Conservation (phyloP, 225 moss, liverwort and hornwort species). For the Physcomitrellopsis africana region DNA sequence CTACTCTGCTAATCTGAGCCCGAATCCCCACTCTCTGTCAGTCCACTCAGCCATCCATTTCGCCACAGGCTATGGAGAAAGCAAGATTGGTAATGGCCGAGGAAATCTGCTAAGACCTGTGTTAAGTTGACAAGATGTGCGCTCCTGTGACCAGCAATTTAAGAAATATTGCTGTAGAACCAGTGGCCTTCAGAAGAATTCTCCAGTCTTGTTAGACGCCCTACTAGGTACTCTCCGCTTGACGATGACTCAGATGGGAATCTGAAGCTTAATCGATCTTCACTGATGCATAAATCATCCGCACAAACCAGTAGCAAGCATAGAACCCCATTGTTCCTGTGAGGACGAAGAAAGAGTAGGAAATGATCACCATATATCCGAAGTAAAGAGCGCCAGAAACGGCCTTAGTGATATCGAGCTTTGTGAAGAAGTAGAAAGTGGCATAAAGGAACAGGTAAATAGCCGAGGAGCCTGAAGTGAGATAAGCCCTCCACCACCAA, state of each 20-base stretch:
- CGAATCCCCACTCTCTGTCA: conserved; percentile 14
- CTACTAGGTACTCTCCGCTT: conserved; percentile 28
- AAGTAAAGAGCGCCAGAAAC: conserved; percentile 90
- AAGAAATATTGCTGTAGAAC: neutral
- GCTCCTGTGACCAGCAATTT: conserved; percentile 19
- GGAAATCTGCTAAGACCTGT: conserved; percentile 8
- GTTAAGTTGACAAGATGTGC: conserved; percentile 9
- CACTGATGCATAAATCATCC: conserved; percentile 90
- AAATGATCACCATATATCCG: conserved; percentile 96
- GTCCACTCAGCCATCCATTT: conserved; percentile 15
- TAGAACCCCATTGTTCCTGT: conserved; percentile 96
- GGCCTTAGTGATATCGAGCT: conserved; percentile 81
- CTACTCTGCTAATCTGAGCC: conserved; percentile 27
- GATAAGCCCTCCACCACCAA: conserved; percentile 98
- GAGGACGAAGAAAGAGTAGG: conserved; percentile 96
- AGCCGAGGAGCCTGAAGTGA: conserved; percentile 91
- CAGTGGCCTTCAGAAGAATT: conserved; percentile 14
- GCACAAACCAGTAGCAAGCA: conserved; percentile 96
- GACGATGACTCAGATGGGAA: conserved; percentile 4
- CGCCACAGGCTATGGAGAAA: conserved; percentile 26
- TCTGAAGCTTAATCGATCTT: conserved; percentile 45
- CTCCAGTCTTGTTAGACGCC: conserved; percentile 19
- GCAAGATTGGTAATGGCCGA: conserved; percentile 3
- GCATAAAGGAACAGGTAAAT: conserved; percentile 89
- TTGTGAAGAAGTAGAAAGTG: conserved; percentile 90